These are phyloP conservation scores for Monoraphidium neglectum DNA, from an alignment of 139 green algal species.

Conservation along the genomic window DNA sequence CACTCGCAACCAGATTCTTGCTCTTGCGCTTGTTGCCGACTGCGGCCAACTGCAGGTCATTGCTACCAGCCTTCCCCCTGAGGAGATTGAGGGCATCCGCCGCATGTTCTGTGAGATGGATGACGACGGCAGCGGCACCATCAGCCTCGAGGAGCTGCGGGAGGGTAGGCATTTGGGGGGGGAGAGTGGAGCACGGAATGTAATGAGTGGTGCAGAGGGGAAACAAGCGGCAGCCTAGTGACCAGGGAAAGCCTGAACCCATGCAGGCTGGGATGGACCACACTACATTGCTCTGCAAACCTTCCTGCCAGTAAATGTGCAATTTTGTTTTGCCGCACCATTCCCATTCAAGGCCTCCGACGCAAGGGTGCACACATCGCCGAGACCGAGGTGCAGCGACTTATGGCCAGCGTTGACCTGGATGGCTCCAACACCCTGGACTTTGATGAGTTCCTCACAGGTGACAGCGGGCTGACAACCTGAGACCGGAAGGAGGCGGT, in stretches of 20 bases:
- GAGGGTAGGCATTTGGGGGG: too few relatives aligned
- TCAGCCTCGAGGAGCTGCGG: constrained; percentile 90
- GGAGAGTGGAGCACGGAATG: too few relatives aligned
- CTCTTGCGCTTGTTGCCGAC: too few relatives aligned
- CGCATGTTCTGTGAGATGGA: constrained; percentile 93
- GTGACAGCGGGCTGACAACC: too few relatives aligned
- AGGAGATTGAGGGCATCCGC: constrained; percentile 91
- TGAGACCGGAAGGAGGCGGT: too few relatives aligned
- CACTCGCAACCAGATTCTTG: too few relatives aligned
- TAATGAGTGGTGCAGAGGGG: too few relatives aligned
- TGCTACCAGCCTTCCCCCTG: constrained; percentile 77
- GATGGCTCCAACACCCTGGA: constrained; percentile 76
- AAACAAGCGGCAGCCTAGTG: too few relatives aligned
- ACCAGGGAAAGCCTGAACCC: too few relatives aligned
- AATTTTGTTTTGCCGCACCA: not conserved
- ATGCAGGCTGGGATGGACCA: too few relatives aligned
- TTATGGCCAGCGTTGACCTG: constrained; percentile 75
- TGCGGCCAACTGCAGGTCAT: constrained; percentile 78
- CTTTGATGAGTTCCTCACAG: constrained; percentile 59
- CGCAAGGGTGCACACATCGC: constrained; percentile 57
- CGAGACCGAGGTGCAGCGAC: constrained; percentile 63
- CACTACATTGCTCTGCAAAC: not conserved
- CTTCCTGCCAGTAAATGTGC: not conserved
- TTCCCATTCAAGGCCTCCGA: constrained; percentile 15
- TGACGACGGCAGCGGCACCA: constrained; percentile 87